phyloP scores from a whole-genome alignment of 306 rosid genomes.

The Trifolium fragiferum region DNA sequence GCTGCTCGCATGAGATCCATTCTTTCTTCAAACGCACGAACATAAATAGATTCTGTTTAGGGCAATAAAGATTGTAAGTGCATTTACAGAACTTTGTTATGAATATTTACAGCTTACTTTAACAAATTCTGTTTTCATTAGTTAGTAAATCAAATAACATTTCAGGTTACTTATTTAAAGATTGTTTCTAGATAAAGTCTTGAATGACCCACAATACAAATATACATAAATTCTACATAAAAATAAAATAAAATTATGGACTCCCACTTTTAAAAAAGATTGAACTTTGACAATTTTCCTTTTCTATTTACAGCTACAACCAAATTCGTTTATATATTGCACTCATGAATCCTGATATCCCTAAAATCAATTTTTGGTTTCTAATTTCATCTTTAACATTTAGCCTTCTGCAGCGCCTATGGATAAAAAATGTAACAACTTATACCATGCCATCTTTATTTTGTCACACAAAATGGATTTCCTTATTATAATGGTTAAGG shows the following conservation, averaged over 20 bases:
- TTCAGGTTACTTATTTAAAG: slow-evolving; percentile 13
- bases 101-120: slow-evolving; percentile 7
- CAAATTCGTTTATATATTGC: slow-evolving; percentile 3
- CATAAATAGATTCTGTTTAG: slow-evolving; percentile 78
- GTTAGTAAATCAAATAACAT: slow-evolving; percentile 21
- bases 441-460: not conserved
- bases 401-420: not conserved
- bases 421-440: not conserved
- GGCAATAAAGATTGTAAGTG: slow-evolving; percentile 37
- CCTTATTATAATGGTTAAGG: not conserved
- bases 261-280: slow-evolving; percentile 3
- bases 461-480: not conserved
- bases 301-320: slow-evolving; percentile 13
- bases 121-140: slow-evolving; percentile 10
- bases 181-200: slow-evolving; percentile 24
- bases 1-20: slow-evolving; percentile 91
- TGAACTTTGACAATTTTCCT: not conserved
- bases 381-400: slow-evolving; percentile 7
- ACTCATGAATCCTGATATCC: not conserved
- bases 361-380: slow-evolving; percentile 5
- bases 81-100: slow-evolving; percentile 7
- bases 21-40: slow-evolving; percentile 86
- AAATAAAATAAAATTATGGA: not conserved
- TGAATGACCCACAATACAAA: slow-evolving; percentile 2
- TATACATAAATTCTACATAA: not conserved